Percentiles rank a stretch among this genome's conserved stretches.
phyloP scores from a whole-genome alignment of 192 early-diverging fungal genomes.

The Mortierella alpina region DNA sequence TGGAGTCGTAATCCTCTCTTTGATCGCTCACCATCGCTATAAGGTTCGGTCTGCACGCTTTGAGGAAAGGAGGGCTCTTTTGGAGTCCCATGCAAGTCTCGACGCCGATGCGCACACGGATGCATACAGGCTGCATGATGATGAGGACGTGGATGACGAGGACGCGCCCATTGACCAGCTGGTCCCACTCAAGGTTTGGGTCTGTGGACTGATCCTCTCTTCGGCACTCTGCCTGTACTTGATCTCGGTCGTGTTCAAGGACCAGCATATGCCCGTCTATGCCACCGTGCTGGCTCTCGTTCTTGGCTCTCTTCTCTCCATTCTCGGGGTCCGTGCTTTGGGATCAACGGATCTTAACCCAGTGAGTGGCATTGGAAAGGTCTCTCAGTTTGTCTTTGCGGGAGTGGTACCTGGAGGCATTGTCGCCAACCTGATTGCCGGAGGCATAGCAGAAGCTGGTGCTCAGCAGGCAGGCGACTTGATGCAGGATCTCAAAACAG shows the following conservation, averaged over 20 bases:
- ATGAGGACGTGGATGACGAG: constrained; percentile 41
- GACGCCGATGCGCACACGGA: not conserved
- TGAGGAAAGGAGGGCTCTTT: constrained; percentile 10
- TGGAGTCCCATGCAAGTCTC: not conserved
- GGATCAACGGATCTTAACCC: constrained; percentile 90
- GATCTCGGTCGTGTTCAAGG: constrained; percentile 71
- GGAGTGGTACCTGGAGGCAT: constrained; percentile 77
- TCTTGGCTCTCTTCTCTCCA: constrained; percentile 77
- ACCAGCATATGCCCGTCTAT: constrained; percentile 67
- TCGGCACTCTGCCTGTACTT: constrained; percentile 70
- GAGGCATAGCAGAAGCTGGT: constrained; percentile 81
- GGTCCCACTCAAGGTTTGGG: constrained; percentile 71
- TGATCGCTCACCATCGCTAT: constrained; percentile 56
- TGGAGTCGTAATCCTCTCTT: constrained; percentile 54
- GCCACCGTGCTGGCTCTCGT: constrained; percentile 76
- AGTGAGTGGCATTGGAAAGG: constrained; percentile 85
- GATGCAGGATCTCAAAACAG: constrained; percentile 89
- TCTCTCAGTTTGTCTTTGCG: constrained; percentile 87
- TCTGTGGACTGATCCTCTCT: constrained; percentile 73
- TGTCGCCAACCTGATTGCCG: constrained; percentile 81
- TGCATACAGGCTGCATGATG: constrained; percentile 33
- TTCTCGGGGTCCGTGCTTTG: constrained; percentile 84
- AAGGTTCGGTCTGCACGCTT: not conserved
- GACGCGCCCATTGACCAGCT: constrained; percentile 65
- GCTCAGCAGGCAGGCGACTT: constrained; percentile 57